A percentile compares a stretch with the other conserved stretches of the same genome.
These are phyloP conservation scores for Ananas comosus DNA, from an alignment of 176 grass and related monocot species.

Conservation along the genomic window DNA sequence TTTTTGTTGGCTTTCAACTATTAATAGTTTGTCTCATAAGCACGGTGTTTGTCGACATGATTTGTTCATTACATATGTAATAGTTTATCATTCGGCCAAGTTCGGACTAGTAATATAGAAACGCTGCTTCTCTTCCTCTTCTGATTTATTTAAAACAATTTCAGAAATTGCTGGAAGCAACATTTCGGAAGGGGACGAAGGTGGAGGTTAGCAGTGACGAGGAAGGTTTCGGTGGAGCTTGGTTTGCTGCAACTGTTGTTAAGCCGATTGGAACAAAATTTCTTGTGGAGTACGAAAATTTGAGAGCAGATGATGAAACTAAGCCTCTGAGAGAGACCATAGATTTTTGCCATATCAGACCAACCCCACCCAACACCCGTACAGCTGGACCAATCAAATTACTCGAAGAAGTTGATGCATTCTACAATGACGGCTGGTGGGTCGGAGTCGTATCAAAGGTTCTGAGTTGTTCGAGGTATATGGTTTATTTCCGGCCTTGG, in stretches of 20 bases:
- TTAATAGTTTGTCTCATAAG: too few relatives aligned
- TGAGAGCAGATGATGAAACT: slow-evolving; percentile 49
- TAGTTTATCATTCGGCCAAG: too few relatives aligned
- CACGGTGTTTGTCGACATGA: too few relatives aligned
- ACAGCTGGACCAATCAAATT: slow-evolving; percentile 27
- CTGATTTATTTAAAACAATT: slow-evolving; percentile 14
- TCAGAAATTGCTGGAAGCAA: slow-evolving; percentile 24
- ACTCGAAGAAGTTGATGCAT: slow-evolving; percentile 84
- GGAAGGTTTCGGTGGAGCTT: slow-evolving; percentile 60
- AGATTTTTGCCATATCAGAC: slow-evolving; percentile 44
- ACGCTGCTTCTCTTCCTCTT: too few relatives aligned
- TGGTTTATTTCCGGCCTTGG: slow-evolving; percentile 67
- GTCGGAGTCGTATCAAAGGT: slow-evolving; percentile 70
- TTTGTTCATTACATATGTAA: too few relatives aligned
- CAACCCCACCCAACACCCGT: slow-evolving; percentile 29
- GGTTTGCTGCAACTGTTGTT: slow-evolving; percentile 45
- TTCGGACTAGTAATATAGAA: not conserved
- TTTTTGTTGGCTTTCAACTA: not conserved
- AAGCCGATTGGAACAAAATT: slow-evolving; percentile 35
- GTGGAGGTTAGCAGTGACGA: slow-evolving; percentile 77
- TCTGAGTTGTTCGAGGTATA: slow-evolving; percentile 24
- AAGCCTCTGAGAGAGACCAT: slow-evolving; percentile 50
- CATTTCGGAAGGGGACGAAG: slow-evolving; percentile 29
- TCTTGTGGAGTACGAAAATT: slow-evolving; percentile 46
- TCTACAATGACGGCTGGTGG: slow-evolving; percentile 80